phyloP scores from a whole-genome alignment of 495 filamentous ascomycete genomes.

The Penicillium diatomitis region DNA sequence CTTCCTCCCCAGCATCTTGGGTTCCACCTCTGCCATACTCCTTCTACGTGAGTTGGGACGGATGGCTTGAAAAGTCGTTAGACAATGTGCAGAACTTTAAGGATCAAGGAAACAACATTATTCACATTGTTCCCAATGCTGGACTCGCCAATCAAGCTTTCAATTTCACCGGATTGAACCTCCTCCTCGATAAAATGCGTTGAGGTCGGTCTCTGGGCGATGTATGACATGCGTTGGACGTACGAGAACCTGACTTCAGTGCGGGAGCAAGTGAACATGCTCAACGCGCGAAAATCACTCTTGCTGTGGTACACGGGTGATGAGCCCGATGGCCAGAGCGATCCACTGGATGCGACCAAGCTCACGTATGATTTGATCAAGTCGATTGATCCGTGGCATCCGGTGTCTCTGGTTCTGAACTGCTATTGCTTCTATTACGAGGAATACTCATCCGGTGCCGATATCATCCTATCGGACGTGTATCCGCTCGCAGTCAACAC shows the following conservation, averaged over 20 bases:
- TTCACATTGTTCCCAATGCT: constrained; percentile 40
- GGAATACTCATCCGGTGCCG: constrained; percentile 50
- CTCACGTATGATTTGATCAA: constrained; percentile 40
- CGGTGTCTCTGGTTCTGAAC: constrained; percentile 55
- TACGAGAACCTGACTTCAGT: constrained; percentile 51
- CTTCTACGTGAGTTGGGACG: constrained; percentile 52
- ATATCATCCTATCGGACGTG: constrained; percentile 58
- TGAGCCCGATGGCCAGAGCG: constrained; percentile 58
- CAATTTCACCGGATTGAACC: constrained; percentile 27
- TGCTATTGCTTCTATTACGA: constrained; percentile 62
- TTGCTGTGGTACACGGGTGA: constrained; percentile 61
- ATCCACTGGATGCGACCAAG: constrained; percentile 42
- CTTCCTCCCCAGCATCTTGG: constrained; percentile 28
- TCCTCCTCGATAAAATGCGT: constrained; percentile 49
- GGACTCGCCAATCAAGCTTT: constrained; percentile 16
- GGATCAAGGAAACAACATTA: constrained; percentile 44
- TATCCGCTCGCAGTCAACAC: constrained; percentile 58
- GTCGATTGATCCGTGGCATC: constrained; percentile 58
- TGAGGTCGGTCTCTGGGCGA: constrained; percentile 46
- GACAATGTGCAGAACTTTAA: constrained; percentile 31
- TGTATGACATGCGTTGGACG: constrained; percentile 55
- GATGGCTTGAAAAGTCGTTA: constrained; percentile 34
- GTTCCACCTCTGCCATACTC: constrained; percentile 52
- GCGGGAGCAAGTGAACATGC: constrained; percentile 38
- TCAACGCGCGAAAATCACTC: constrained; percentile 44